Evolutionary conservation across 169 alveolate genomes (phyloP), one percentile per base, ranked within the genome.

Genomic region (Cryptosporidium sp.): DNA sequence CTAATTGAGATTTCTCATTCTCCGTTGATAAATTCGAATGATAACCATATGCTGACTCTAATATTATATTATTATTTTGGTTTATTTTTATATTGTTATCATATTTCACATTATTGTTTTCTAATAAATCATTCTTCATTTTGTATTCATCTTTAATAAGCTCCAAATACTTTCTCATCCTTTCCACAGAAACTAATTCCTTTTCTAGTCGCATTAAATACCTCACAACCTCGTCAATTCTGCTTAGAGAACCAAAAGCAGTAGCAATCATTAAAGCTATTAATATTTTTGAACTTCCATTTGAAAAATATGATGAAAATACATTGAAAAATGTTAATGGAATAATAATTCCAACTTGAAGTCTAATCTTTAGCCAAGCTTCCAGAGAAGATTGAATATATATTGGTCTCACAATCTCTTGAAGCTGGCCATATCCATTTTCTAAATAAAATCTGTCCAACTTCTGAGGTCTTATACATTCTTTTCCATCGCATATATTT

Each of bases 401-500:
- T 62, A 80, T 29, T 33, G 89, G 89, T 39, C 35, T 80, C 69
- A 80, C 42, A 16, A 80, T 58, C 51, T 65, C 75, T 44, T 80
- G 89, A 29, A 80, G 67, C 68, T 80, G 89, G 3, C 9, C 37
- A 33, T 62, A 80, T 5, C 89, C 89, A 42, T 60, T 80, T 14
- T 80, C 69, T 37, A 80, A 44, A 42, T 62, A 80, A 65, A 80
- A 80, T 18, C 39, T 23, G 44, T 65, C 75, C 12, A 80, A 62
- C n/a, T 80, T 80, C 60, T 80, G 89, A 10, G 89, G 80, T 14
- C 39, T 5, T 61, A 80, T 51, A 65, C 67, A 80, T 51, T 80
- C 89, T 51, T 62, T 80, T 61, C 89, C 89, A 60, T 80, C 89
- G 48, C 89, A 80, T 14, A 80, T 65, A 62, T 80, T 80, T 31